A percentile compares a stretch with the other conserved stretches of the same genome.
Conservation (phyloP, 352 stramenopile species). For the Globisporangium okanoganense region DNA sequence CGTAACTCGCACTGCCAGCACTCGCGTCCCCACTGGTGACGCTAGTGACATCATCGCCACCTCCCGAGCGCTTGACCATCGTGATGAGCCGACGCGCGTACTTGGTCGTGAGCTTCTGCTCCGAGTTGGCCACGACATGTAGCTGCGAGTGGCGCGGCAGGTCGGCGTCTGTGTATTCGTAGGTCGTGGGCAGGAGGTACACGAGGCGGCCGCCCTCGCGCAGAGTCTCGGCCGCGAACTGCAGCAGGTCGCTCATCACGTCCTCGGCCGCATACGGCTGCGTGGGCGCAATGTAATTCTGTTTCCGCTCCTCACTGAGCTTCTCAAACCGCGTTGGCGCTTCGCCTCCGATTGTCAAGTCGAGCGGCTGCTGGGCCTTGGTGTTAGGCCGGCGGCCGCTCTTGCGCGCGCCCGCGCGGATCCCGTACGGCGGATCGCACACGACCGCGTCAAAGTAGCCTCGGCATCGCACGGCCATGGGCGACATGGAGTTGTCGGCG, state of each 20-base stretch:
- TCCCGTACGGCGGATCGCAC: constrained; percentile 93
- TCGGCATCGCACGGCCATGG: constrained; percentile 40
- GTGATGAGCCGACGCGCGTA: constrained; percentile 83
- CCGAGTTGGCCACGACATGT: constrained; percentile 68
- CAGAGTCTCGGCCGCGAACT: constrained; percentile 83
- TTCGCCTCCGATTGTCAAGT: constrained; percentile 7
- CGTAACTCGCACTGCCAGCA: constrained; percentile 48
- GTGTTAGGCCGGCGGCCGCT: constrained; percentile 61
- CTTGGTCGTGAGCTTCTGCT: constrained; percentile 83
- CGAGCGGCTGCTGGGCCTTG: constrained; percentile 25
- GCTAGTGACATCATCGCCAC: neutral
- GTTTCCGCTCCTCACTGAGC: constrained; percentile 67
- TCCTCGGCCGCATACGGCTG: constrained; percentile 95
- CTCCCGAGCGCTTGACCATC: constrained; percentile 69
- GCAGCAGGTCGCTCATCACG: constrained; percentile 96
- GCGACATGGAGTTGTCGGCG: constrained; percentile 85
- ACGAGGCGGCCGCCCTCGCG: constrained; percentile 75
- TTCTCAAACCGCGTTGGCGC: constrained; percentile 27
- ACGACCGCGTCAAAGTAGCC: constrained; percentile 89
- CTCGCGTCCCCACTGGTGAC: neutral
- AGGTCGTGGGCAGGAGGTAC: constrained; percentile 84
- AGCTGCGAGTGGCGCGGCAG: constrained; percentile 72
- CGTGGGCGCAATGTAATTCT: constrained; percentile 95
- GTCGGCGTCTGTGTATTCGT: constrained; percentile 77
- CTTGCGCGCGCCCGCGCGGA: constrained; percentile 92